Base-by-base conservation (phyloP, 2,329 filamentous ascomycete species). In the Sporothrix luriei region DNA sequence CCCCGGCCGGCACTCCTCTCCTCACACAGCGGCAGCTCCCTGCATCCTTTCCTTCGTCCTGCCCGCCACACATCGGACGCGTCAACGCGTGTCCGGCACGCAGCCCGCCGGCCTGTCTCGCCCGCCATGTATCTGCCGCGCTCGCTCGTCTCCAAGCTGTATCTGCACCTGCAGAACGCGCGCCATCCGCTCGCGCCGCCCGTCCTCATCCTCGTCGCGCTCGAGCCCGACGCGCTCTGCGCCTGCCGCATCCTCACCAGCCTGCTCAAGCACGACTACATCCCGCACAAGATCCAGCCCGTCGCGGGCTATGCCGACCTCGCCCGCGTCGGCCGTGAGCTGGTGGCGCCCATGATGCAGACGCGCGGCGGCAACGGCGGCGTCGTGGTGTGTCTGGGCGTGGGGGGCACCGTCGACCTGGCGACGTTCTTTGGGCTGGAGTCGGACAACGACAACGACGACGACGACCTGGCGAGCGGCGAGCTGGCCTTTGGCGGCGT, bases 231-330 rank as follows among this genome's bases (percentile, higher is more conserved):
- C 82, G 92, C 95, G 73, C 88, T 99, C 72, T 98, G 94, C 80
- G 95, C 94, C 72, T 97, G 93, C 78, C 93, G 94, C 72, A 97
- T 99, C 72, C 88, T 99, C 62, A 97, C 94, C 2, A 87, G 91
- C 66, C 85, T 99, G n/a, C 85, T 99, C 71, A 97, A 97, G 81
- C 91, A 94, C 84, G 95, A 99, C 83, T 98, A 97, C 78, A 97
- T 99, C 75, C 92, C 91, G 16, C 94, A 98, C 82, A 98, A 97
- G 81, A 97, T 98, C 76, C 92, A 97, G 76, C 95, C 95, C 1
- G 90, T 99, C 68, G 88, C 92, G 24, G 95, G 95, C 69, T 98
- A 97, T 87, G 90, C 88, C 73, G 95, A 98, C 78, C 87, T 99
- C 61, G 86, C 92, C 76, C 89, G 88, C 74, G 90, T 90, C 26